Base-by-base conservation (phyloP, 1,284 basidiomycete genomes). In the Phlebopus sp. region DNA sequence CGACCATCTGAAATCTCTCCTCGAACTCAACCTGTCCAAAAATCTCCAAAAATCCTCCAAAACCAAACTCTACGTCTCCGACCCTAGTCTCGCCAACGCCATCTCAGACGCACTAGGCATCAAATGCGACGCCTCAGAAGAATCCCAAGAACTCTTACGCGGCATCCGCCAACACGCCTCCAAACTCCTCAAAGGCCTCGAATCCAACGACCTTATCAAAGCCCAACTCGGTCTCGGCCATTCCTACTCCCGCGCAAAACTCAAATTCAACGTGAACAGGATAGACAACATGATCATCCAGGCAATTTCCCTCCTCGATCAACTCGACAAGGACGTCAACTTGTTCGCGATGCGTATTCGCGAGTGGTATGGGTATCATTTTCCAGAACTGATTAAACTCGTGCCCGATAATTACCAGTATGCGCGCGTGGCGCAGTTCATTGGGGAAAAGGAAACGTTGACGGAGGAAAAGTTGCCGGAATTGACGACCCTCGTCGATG, bases 271-370 rank as follows among this genome's bases (percentile, higher is more conserved):
- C 77, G 96, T 98, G 59, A 98, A 99, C 82, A 82, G 96, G 57
- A 87, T 92, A 55, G 96, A 99, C 77, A 99, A 99, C 78, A 99
- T 99, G 96, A 99, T 99, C 75, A 99, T 99, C 64, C 97, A 99
- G 73, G 96, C 96, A 46, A 98, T 99, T 64, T 91, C 96, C 2
- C 85, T 98, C 47, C 90, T 98, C 62, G 96, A 99, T 76, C 95
- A 97, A 66, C 88, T 99, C 66, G 96, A 99, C 82, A 99, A 98
- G 79, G 96, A 99, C 70, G 94, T 99, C 68, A 99, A 99, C 77
- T 86, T 96, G 21, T 98, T 99, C 68, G 90, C 94, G 21, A 99
- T 99, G 96, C 90, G 96, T 46, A 86, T 97, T 46, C 81, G 96
- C 58, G 96, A 99, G 69, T 99, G 97, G 97, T 99, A 99, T 70